Conservation (phyloP, 2,329 filamentous ascomycete species). For the Pestalotiopsis sp. region DNA sequence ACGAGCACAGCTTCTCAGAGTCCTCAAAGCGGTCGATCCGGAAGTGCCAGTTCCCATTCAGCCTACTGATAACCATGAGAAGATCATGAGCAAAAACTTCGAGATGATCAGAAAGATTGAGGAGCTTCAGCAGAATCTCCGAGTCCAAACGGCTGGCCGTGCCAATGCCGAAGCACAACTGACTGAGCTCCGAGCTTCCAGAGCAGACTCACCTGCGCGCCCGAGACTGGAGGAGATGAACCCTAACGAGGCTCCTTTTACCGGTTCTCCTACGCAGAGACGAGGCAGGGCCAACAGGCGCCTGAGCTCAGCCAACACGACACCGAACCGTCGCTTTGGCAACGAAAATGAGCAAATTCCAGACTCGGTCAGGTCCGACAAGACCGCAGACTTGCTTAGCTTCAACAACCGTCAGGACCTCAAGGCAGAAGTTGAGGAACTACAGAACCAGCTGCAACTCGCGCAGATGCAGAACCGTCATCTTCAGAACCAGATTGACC, state of each 20-base stretch:
- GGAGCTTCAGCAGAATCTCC: conserved; percentile 83
- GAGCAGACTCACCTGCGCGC: conserved; percentile 72
- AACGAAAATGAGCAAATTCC: conserved; percentile 64
- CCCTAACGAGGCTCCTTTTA: conserved; percentile 75
- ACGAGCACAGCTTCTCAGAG: conserved; percentile 75
- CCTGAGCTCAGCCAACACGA: conserved; percentile 75
- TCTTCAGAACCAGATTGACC: conserved; percentile 83
- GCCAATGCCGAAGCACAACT: conserved; percentile 83
- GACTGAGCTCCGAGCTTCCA: conserved; percentile 73
- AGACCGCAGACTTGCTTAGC: conserved; percentile 79
- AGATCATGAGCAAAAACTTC: conserved; percentile 72
- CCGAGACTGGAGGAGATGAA: conserved; percentile 86
- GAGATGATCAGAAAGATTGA: conserved; percentile 87
- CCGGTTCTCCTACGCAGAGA: conserved; percentile 74
- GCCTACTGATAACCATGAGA: conserved; percentile 63
- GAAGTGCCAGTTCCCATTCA: conserved; percentile 68
- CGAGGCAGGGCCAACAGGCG: conserved; percentile 55
- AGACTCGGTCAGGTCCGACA: conserved; percentile 83
- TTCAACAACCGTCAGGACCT: conserved; percentile 91
- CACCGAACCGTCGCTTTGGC: conserved; percentile 74
- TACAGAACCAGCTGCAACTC: conserved; percentile 93
- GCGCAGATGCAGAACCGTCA: conserved; percentile 95
- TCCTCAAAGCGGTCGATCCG: conserved; percentile 88
- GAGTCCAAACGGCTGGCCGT: conserved; percentile 80
- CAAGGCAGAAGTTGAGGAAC: conserved; percentile 85